These are phyloP conservation scores for Pyrrhoderma lamaoense DNA, from an alignment of 1,284 basidiomycete species.

Conservation along the genomic window DNA sequence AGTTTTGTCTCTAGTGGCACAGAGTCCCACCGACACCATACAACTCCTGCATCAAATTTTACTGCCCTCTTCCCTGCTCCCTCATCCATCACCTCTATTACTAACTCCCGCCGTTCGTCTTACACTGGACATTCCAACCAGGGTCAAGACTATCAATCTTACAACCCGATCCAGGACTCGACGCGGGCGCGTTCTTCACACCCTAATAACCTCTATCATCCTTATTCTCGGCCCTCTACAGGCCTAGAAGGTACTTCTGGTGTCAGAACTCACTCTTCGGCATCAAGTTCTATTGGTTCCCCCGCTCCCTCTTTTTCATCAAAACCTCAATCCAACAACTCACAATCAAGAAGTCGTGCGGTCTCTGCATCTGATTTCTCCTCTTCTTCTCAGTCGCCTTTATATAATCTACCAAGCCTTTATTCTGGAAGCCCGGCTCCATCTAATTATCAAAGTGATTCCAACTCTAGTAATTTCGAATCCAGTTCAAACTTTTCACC, in stretches of 20 bases:
- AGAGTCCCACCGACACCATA: neutral
- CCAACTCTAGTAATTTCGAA: too few species aligned
- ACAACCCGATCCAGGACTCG: neutral
- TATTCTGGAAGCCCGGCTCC: neutral
- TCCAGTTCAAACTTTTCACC: neutral
- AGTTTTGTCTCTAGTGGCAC: neutral
- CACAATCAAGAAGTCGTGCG: constrained; percentile 9
- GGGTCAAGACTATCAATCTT: neutral
- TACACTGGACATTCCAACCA: constrained; percentile 1
- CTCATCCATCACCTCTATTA: constrained; percentile 8
- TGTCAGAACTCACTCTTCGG: neutral
- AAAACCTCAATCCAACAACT: constrained; percentile 2
- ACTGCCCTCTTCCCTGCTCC: constrained; percentile 16
- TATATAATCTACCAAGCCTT: neutral
- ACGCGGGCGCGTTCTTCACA: constrained; percentile 8
- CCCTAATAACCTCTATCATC: constrained; percentile 6
- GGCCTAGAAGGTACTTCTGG: neutral
- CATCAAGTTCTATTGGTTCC: constrained; percentile 9
- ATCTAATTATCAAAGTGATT: neutral
- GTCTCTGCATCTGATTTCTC: constrained; percentile 6
- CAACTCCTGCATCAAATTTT: constrained; percentile 13
- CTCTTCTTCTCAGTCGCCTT: neutral
- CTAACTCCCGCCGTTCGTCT: constrained; percentile 3
- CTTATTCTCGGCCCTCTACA: constrained; percentile 2
- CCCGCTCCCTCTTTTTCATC: constrained; percentile 11